phyloP scores from a whole-genome alignment of 139 green algal species.

The Trebouxia sp. region DNA sequence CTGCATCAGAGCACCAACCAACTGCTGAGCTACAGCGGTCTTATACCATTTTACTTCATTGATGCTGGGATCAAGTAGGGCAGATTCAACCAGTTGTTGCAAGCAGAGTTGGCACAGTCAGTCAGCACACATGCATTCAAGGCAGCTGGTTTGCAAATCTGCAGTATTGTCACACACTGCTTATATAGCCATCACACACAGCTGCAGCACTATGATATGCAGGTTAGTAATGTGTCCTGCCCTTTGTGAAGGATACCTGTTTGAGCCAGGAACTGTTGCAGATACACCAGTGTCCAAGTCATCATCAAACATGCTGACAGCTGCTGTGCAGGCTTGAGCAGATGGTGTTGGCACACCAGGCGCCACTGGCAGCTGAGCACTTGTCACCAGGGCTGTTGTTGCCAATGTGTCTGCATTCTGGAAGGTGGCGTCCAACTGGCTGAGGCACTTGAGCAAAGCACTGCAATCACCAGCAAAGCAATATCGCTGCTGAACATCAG shows the following conservation, averaged over 20 bases:
- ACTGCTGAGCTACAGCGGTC: too few species aligned
- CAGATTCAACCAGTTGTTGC: too few species aligned
- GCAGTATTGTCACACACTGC: too few species aligned
- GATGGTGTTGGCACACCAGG: not conserved
- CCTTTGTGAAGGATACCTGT: not conserved
- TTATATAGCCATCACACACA: too few species aligned
- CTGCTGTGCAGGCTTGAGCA: not conserved
- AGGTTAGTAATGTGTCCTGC: not conserved
- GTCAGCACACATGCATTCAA: too few species aligned
- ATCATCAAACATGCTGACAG: conserved; percentile 38
- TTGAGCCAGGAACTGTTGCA: not conserved
- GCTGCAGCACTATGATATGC: too few species aligned
- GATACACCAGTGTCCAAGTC: conserved; percentile 31
- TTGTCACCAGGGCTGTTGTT: not conserved
- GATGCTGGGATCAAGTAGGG: too few species aligned
- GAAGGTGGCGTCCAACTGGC: conserved; percentile 17
- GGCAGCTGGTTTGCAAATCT: too few species aligned
- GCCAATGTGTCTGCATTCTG: conserved; percentile 3
- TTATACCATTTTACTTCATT: too few species aligned
- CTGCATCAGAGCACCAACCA: conserved; percentile 8
- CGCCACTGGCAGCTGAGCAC: not conserved
- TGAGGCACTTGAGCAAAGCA: not conserved
- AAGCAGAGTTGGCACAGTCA: too few species aligned
- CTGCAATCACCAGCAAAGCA: conserved; percentile 1
- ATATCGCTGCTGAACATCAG: not conserved